Evolutionary conservation across 345 rosid species (phyloP).

Genomic region (Citrus maxima): DNA sequence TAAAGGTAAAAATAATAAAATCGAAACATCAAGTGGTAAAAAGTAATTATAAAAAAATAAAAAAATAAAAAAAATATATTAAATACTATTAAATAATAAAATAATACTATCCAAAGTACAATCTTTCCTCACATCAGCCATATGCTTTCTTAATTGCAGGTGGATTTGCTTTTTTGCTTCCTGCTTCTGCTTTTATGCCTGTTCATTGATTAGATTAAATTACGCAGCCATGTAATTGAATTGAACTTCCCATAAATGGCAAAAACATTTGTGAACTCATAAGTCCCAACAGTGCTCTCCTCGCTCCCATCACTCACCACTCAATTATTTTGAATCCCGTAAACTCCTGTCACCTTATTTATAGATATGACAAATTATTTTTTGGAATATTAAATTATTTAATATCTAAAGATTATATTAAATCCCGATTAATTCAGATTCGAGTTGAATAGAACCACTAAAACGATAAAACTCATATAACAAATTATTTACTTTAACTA

Average conservation of each 20-base stretch:
- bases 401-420: rapidly evolving
- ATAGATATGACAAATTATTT: neutral
- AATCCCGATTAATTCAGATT: rapidly evolving
- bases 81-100: too few species aligned
- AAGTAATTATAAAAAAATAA: too few species aligned
- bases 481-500: neutral
- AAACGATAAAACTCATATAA: neutral
- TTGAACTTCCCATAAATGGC: constrained; percentile 3
- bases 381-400: too few species aligned
- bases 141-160: too few species aligned
- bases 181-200: neutral
- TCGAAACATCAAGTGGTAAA: too few species aligned
- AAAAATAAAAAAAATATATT: too few species aligned
- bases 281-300: neutral
- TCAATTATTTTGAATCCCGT: neutral
- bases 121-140: neutral
- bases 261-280: neutral
- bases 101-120: too few species aligned
- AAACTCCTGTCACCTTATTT: neutral
- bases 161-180: neutral
- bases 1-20: too few species aligned
- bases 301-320: neutral
- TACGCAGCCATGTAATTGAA: constrained; percentile 4
- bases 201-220: too few species aligned
- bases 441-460: rapidly evolving